phyloP scores from a whole-genome alignment of 2,329 filamentous ascomycete species.

The Colletotrichum tanaceti region DNA sequence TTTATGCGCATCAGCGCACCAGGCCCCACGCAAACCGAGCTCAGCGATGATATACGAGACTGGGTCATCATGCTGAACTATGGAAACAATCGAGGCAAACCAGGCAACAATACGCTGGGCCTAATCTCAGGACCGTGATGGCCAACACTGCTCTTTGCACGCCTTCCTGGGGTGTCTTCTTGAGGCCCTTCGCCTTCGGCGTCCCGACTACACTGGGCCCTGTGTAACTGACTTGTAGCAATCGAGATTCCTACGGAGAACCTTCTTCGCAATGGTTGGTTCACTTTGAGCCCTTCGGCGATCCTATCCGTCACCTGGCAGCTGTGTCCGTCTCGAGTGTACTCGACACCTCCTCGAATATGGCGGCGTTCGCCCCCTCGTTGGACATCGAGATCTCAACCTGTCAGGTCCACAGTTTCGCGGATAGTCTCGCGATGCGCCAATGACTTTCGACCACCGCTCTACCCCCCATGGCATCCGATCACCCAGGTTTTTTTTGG shows the following conservation, averaged over 20 bases:
- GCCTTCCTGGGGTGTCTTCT: not conserved
- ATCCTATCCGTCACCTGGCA: constrained; percentile 29
- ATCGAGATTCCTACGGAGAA: constrained; percentile 9
- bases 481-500: not conserved
- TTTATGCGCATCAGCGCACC: too few species aligned
- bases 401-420: not conserved
- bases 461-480: not conserved
- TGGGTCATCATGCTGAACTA: not conserved
- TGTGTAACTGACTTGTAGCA: not conserved
- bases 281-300: not conserved
- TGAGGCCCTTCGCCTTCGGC: constrained; percentile 1
- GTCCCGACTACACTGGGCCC: constrained; percentile 6
- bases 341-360: not conserved
- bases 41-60: not conserved
- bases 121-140: not conserved
- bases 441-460: not conserved
- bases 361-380: not conserved
- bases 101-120: not conserved
- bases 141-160: not conserved
- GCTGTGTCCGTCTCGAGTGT: too few species aligned
- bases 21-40: not conserved
- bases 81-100: not conserved
- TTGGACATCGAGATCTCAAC: constrained; percentile 6
- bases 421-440: not conserved
- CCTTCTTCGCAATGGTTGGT: constrained; percentile 7